Conservation (phyloP, 208 protist species). For the Phytomonas sp. region DNA sequence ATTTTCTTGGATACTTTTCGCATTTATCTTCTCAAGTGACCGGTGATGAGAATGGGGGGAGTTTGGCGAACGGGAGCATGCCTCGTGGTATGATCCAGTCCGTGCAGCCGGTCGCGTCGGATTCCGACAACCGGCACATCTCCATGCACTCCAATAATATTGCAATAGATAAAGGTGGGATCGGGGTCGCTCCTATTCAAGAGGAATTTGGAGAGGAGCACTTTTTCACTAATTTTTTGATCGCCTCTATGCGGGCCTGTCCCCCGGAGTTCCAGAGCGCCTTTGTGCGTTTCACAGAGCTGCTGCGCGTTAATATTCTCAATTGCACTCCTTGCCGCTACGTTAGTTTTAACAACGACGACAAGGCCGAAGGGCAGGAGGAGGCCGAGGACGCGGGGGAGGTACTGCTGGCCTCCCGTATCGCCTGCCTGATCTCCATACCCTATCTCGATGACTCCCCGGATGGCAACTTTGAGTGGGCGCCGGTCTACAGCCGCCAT, state of each 20-base stretch:
- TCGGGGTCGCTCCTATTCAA: neutral
- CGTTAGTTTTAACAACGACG: constrained; percentile 10
- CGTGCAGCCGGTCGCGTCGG: neutral
- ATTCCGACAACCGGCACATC: neutral
- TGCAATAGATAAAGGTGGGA: neutral
- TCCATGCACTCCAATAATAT: neutral
- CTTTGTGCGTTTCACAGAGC: constrained; percentile 63
- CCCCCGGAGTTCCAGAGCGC: constrained; percentile 54
- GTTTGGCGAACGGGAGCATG: neutral
- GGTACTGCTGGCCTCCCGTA: constrained; percentile 66
- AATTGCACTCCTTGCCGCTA: constrained; percentile 42
- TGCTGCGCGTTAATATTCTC: constrained; percentile 56
- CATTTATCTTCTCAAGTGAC: constrained; percentile 30
- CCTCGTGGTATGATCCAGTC: neutral
- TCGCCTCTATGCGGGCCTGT: constrained; percentile 37
- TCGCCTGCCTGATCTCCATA: constrained; percentile 60
- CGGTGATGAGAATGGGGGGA: constrained; percentile 10
- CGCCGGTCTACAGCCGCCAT: constrained; percentile 82
- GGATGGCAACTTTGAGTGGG: constrained; percentile 51
- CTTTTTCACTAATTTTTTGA: constrained; percentile 46
- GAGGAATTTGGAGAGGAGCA: constrained; percentile 8
- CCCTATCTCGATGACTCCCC: constrained; percentile 38
- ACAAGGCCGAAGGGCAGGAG: constrained; percentile 1
- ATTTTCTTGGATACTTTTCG: constrained; percentile 89
- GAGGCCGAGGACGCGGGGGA: constrained; percentile 18